Conservation (phyloP, 305 asterid genomes). For the Rubia tinctorum region DNA sequence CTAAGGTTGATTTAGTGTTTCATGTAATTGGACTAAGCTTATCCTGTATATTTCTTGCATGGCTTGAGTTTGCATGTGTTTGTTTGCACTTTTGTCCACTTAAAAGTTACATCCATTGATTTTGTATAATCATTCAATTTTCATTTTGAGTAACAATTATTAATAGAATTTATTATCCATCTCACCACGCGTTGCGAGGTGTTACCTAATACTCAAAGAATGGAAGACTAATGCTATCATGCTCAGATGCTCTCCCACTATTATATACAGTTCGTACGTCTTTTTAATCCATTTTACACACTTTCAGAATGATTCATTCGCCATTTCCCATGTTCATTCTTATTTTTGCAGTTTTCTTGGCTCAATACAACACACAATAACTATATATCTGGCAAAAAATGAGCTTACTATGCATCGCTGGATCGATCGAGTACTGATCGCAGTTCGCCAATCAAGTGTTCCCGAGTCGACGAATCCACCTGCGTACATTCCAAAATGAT, state of each 20-base stretch:
- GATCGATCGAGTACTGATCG: constrained; percentile 22
- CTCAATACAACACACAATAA: background rate
- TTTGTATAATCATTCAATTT: too few relatives aligned
- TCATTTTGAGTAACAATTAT: too few relatives aligned
- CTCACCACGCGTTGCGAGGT: too few relatives aligned
- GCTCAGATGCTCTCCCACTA: constrained; percentile 23
- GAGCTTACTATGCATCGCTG: constrained; percentile 3
- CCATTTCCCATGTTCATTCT: background rate
- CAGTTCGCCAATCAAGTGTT: constrained; percentile 30
- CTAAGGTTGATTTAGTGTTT: background rate
- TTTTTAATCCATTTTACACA: constrained; percentile 1
- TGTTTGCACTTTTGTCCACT: too few relatives aligned
- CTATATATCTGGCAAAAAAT: background rate
- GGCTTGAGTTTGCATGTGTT: too few relatives aligned
- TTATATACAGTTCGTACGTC: constrained; percentile 23
- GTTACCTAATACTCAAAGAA: constrained; percentile 12
- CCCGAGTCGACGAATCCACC: constrained; percentile 36
- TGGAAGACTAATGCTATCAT: constrained; percentile 17
- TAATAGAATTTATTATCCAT: too few relatives aligned
- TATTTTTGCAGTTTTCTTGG: background rate
- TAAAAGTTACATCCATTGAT: too few relatives aligned
- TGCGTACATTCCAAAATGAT: constrained; percentile 14
- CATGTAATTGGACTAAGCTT: background rate
- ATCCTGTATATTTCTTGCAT: background rate
- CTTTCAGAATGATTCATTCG: background rate